phyloP scores from a whole-genome alignment of 2,329 filamentous ascomycete species.

The Fusarium illudens region DNA sequence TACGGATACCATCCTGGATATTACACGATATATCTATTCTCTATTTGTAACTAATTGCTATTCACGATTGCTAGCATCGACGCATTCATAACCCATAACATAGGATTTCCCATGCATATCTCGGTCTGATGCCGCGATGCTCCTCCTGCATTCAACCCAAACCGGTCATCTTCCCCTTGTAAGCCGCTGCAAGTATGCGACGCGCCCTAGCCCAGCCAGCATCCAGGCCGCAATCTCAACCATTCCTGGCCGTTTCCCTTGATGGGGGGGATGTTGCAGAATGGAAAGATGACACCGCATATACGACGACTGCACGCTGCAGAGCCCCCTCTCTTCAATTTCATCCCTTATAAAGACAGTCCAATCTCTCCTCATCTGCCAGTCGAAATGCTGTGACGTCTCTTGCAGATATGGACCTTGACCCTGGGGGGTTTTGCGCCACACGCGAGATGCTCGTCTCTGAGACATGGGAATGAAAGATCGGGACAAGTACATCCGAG shows the following conservation, averaged over 20 bases:
- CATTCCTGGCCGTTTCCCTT: slow-evolving; percentile 28
- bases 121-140: slow-evolving; percentile 3
- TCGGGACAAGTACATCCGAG: slow-evolving; percentile 30
- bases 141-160: slow-evolving; percentile 27
- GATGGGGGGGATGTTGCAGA: background rate
- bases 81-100: background rate
- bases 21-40: background rate
- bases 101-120: background rate
- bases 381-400: slow-evolving; percentile 24
- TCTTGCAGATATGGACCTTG: slow-evolving; percentile 4
- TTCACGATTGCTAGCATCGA: background rate
- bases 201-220: background rate
- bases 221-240: slow-evolving; percentile 27
- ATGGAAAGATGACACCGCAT: background rate
- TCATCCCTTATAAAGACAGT: slow-evolving; percentile 29
- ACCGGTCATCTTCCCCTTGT: slow-evolving; percentile 24
- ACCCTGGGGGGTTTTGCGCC: background rate
- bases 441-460: slow-evolving; percentile 3
- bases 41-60: background rate
- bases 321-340: slow-evolving; percentile 1
- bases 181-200: slow-evolving; percentile 24
- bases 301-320: background rate
- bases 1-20: background rate
- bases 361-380: slow-evolving; percentile 31
- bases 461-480: slow-evolving; percentile 18